Evolutionary conservation across 345 rosid species (phyloP).

Genomic region (Salix arbutifolia): DNA sequence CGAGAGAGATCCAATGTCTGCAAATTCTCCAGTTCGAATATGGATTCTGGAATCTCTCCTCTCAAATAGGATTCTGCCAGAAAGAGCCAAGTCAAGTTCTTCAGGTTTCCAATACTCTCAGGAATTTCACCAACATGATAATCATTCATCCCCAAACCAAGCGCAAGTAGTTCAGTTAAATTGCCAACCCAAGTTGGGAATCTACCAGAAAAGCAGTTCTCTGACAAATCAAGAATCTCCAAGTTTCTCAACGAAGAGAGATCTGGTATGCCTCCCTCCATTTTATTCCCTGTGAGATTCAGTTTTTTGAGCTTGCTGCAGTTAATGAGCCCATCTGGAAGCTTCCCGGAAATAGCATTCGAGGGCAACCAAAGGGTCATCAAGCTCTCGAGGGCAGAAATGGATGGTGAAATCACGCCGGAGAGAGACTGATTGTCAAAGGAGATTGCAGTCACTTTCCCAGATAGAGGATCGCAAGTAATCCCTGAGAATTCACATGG

Average conservation of each 20-base stretch:
- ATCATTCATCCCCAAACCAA: constrained; percentile 46
- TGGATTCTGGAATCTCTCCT: constrained; percentile 62
- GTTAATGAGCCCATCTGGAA: constrained; percentile 46
- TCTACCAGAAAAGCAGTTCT: constrained; percentile 49
- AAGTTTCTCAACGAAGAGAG: constrained; percentile 48
- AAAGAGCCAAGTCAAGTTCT: constrained; percentile 56
- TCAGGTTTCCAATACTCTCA: constrained; percentile 50
- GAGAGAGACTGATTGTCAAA: constrained; percentile 49
- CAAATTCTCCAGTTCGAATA: constrained; percentile 42
- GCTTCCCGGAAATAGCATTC: constrained; percentile 46
- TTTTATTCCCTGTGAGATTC: constrained; percentile 49
- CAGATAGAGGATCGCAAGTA: constrained; percentile 43
- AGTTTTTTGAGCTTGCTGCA: constrained; percentile 51
- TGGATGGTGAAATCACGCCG: constrained; percentile 59
- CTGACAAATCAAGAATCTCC: constrained; percentile 49
- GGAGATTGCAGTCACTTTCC: constrained; percentile 47
- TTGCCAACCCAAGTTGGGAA: constrained; percentile 69
- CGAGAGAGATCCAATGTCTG: constrained; percentile 51
- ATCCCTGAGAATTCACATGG: constrained; percentile 66
- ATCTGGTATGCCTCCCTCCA: constrained; percentile 61
- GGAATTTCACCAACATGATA: constrained; percentile 57
- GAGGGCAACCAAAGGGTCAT: constrained; percentile 40
- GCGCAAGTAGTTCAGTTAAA: constrained; percentile 39
- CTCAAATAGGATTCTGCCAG: constrained; percentile 36
- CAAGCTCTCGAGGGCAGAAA: constrained; percentile 48